phyloP scores from a whole-genome alignment of 2,329 filamentous ascomycete genomes.

The Basipetospora sp. region DNA sequence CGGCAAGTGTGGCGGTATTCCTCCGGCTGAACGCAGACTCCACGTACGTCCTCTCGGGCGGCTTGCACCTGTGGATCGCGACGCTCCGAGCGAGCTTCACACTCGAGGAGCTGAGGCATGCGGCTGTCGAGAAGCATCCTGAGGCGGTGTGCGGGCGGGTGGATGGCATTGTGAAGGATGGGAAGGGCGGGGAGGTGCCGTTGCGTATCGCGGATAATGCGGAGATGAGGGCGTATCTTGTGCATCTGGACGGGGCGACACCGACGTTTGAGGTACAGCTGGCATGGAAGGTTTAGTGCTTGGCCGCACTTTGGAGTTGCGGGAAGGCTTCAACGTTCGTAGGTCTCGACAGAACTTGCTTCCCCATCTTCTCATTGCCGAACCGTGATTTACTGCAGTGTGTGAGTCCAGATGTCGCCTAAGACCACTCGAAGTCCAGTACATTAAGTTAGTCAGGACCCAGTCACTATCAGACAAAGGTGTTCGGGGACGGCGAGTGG shows the following conservation, averaged over 20 bases:
- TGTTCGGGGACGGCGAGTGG: too few relatives aligned
- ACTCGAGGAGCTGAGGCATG: slow-evolving; percentile 46
- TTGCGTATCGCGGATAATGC: slow-evolving; percentile 55
- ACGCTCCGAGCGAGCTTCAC: slow-evolving; percentile 40
- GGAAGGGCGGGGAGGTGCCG: slow-evolving; percentile 43
- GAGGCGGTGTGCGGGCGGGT: slow-evolving; percentile 44
- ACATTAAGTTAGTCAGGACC: too few relatives aligned
- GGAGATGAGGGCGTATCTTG: slow-evolving; percentile 58
- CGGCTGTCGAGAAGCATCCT: slow-evolving; percentile 46
- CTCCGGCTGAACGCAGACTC: slow-evolving; percentile 56
- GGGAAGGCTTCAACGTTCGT: too few relatives aligned
- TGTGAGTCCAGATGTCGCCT: too few relatives aligned
- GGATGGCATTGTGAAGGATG: slow-evolving; percentile 50
- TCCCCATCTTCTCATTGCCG: too few relatives aligned
- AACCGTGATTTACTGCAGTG: too few relatives aligned
- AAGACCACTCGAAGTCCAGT: too few relatives aligned
- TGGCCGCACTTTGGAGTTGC: too few relatives aligned
- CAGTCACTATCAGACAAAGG: too few relatives aligned
- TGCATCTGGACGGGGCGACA: slow-evolving; percentile 38
- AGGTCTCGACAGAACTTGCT: too few relatives aligned
- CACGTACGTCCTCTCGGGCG: slow-evolving; percentile 31
- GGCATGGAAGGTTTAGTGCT: too few relatives aligned
- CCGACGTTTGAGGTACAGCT: slow-evolving; percentile 30
- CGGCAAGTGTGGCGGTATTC: slow-evolving; percentile 40
- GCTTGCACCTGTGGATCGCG: slow-evolving; percentile 46